Percentiles rank a stretch among this genome's conserved stretches.
phyloP scores from a whole-genome alignment of 2,329 filamentous ascomycete species.

The Penicillium sp. region DNA sequence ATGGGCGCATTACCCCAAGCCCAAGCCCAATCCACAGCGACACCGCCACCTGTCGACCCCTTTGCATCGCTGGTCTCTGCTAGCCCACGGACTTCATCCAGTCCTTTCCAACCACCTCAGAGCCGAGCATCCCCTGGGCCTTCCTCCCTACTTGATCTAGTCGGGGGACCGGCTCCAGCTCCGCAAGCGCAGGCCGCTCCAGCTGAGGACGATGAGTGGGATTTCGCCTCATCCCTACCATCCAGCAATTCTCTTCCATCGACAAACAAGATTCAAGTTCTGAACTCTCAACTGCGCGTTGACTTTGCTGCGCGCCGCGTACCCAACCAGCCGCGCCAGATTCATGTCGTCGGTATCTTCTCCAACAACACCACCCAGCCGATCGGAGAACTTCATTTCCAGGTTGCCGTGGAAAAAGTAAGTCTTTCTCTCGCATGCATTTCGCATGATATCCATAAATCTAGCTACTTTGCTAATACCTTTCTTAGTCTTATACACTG shows the following conservation, averaged over 20 bases:
- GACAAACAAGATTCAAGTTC: slow-evolving; percentile 67
- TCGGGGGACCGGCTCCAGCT: slow-evolving; percentile 24
- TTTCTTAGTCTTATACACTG: slow-evolving; percentile 53
- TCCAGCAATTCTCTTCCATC: slow-evolving; percentile 56
- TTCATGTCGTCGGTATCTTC: slow-evolving; percentile 76
- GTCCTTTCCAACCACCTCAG: slow-evolving; percentile 37
- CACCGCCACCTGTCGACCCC: slow-evolving; percentile 56
- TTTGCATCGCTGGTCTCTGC: slow-evolving; percentile 61
- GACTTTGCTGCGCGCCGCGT: slow-evolving; percentile 69
- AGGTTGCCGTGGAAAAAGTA: slow-evolving; percentile 92
- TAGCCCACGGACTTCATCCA: slow-evolving; percentile 49
- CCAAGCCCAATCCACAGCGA: slow-evolving; percentile 31
- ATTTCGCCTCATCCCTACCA: slow-evolving; percentile 84
- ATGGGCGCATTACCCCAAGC: slow-evolving; percentile 43
- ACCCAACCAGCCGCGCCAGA: slow-evolving; percentile 55
- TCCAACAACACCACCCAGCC: slow-evolving; percentile 75
- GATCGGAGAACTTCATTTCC: slow-evolving; percentile 81
- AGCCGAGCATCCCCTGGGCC: slow-evolving; percentile 24
- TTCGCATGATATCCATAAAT: not conserved
- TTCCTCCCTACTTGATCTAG: slow-evolving; percentile 38
- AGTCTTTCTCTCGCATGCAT: slow-evolving; percentile 14
- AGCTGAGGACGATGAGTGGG: slow-evolving; percentile 86
- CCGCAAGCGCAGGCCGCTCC: slow-evolving; percentile 36
- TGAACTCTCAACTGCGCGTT: slow-evolving; percentile 70
- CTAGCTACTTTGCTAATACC: not conserved